Conservation (phyloP, 176 grass and related monocot genomes). For the Areca catechu region DNA sequence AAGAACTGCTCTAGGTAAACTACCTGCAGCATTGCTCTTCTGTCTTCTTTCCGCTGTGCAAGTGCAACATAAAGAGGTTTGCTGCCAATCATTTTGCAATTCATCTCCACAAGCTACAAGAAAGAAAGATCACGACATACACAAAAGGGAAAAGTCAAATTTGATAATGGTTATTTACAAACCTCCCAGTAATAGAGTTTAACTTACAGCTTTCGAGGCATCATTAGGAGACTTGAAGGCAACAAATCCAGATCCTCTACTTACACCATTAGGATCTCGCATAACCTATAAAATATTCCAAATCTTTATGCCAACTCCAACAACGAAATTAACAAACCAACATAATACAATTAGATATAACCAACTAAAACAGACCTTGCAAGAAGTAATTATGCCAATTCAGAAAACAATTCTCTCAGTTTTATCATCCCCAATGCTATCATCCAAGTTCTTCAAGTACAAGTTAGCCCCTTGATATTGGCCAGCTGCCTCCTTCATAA, state of each 20-base stretch:
- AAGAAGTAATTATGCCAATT: conserved; percentile 73
- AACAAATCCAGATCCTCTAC: conserved; percentile 94
- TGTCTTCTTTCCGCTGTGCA: conserved; percentile 91
- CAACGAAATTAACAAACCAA: neutral
- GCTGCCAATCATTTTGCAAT: conserved; percentile 81
- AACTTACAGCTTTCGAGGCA: conserved; percentile 71
- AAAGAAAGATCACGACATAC: neutral
- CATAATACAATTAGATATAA: neutral
- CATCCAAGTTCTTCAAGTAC: conserved; percentile 96
- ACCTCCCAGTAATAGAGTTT: neutral
- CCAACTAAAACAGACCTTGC: conserved; percentile 42
- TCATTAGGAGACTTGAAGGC: conserved; percentile 70
- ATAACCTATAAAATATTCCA: conserved; percentile 53
- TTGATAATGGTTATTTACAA: too few relatives aligned
- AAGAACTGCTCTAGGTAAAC: neutral
- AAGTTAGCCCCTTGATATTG: conserved; percentile 65
- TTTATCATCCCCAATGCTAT: conserved; percentile 77
- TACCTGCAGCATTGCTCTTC: conserved; percentile 85
- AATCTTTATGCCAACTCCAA: conserved; percentile 7
- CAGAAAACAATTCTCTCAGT: conserved; percentile 62
- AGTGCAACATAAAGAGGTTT: conserved; percentile 93
- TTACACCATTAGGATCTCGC: conserved; percentile 66
- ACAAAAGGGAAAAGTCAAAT: neutral
- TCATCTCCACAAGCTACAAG: conserved; percentile 75
- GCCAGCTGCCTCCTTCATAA: conserved; percentile 45